Conservation (phyloP, 352 stramenopile genomes). For the Globisporangium alternatum region DNA sequence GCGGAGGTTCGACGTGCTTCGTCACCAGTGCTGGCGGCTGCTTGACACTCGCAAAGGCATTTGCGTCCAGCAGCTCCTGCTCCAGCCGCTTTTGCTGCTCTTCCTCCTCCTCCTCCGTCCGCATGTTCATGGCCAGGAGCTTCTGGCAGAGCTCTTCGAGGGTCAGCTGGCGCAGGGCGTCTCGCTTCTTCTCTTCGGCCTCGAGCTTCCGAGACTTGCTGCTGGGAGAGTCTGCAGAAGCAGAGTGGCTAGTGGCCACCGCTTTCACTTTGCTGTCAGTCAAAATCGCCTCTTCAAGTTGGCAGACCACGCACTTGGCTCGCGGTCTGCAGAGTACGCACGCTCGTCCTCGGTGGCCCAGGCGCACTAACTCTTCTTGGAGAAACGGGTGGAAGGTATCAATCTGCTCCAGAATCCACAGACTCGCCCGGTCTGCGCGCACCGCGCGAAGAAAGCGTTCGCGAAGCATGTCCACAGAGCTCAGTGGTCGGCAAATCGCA, state of each 20-base stretch:
- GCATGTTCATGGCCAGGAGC: constrained; percentile 30
- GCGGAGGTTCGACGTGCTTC: neutral
- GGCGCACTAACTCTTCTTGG: neutral
- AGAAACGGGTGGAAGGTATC: constrained; percentile 66
- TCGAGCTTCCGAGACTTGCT: neutral
- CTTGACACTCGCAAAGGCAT: constrained; percentile 25
- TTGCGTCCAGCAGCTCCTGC: constrained; percentile 31
- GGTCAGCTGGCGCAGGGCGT: constrained; percentile 5
- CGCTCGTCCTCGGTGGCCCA: neutral
- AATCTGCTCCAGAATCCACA: constrained; percentile 54
- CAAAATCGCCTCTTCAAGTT: constrained; percentile 7
- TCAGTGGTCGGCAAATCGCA: constrained; percentile 49
- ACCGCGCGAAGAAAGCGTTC: constrained; percentile 56
- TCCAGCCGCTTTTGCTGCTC: constrained; percentile 28
- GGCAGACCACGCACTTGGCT: constrained; percentile 14
- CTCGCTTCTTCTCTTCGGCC: constrained; percentile 1
- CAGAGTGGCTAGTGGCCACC: neutral
- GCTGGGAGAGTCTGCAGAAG: neutral
- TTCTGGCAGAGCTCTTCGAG: constrained; percentile 32
- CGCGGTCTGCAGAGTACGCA: constrained; percentile 27
- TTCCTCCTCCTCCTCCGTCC: constrained; percentile 38
- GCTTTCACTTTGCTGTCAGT: constrained; percentile 2
- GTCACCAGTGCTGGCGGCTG: constrained; percentile 9
- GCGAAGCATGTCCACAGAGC: constrained; percentile 32
- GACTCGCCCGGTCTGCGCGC: constrained; percentile 41